Conservation (phyloP, 108 stramenopile species). For the Mediolabrus comicus region DNA sequence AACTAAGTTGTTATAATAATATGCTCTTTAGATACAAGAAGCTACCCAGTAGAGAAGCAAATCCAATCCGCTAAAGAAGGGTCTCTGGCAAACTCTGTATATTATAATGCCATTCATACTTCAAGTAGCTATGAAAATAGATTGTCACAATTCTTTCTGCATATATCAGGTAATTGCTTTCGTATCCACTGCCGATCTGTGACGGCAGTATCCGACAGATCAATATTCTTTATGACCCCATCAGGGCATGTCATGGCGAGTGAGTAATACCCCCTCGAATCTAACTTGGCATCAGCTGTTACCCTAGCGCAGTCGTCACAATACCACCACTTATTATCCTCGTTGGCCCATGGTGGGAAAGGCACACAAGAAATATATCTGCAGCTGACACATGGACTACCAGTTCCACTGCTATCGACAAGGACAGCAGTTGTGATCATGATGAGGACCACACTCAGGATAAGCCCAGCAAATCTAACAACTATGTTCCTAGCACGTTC, state of each 20-base stretch:
- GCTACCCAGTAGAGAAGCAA: not conserved
- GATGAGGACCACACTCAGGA: conserved; percentile 66
- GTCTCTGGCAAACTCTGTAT: not conserved
- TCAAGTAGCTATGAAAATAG: conserved; percentile 46
- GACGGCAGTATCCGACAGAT: conserved; percentile 47
- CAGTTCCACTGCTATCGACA: conserved; percentile 55
- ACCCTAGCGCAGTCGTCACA: conserved; percentile 81
- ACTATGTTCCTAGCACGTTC: conserved; percentile 32
- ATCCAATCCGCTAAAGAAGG: not conserved
- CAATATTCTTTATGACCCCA: conserved; percentile 58
- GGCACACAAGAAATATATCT: conserved; percentile 82
- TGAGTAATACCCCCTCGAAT: conserved; percentile 46
- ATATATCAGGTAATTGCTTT: conserved; percentile 53
- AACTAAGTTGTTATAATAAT: not conserved
- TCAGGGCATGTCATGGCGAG: conserved; percentile 66
- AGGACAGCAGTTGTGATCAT: conserved; percentile 67
- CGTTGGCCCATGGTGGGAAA: conserved; percentile 66
- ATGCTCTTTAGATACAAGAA: not conserved
- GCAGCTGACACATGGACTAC: conserved; percentile 71
- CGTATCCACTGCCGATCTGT: conserved; percentile 56
- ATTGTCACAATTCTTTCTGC: conserved; percentile 59
- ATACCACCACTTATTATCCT: conserved; percentile 86
- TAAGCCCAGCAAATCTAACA: conserved; percentile 69
- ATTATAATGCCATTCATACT: too few species aligned
- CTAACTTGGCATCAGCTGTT: conserved; percentile 49